Percentiles rank a stretch among this genome's conserved stretches.
These are phyloP conservation scores for Tulasnella sp. DNA, from an alignment of 768 basidiomycete genomes.

Conservation along the genomic window DNA sequence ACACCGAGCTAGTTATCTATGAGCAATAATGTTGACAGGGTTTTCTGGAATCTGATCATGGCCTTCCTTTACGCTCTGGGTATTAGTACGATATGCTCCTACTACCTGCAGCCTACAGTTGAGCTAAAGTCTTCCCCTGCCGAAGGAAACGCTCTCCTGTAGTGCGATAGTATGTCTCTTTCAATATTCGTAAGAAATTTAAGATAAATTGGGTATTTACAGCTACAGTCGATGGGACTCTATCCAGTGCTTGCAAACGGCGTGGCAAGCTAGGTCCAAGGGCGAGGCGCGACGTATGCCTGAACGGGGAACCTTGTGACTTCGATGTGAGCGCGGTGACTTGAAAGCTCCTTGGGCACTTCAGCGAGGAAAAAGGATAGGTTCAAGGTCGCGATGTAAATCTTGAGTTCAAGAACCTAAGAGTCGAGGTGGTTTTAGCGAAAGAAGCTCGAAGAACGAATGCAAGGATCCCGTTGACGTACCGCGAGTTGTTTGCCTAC, in stretches of 20 bases:
- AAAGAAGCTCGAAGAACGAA: neutral
- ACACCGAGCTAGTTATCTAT: too few relatives aligned
- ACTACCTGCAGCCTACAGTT: neutral
- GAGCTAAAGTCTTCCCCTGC: neutral
- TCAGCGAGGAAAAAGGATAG: slow-evolving; percentile 10
- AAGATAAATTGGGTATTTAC: too few relatives aligned
- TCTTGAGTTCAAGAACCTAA: neutral
- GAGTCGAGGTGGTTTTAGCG: neutral
- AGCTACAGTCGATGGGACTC: too few relatives aligned
- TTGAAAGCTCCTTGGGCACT: slow-evolving; percentile 16
- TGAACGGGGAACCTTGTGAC: neutral
- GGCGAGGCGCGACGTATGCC: neutral
- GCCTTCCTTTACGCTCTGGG: too few relatives aligned
- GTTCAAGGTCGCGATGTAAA: slow-evolving; percentile 11
- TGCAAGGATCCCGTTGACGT: neutral
- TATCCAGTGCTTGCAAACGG: too few relatives aligned
- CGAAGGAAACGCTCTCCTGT: too few relatives aligned
- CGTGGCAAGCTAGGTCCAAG: neutral
- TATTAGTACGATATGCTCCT: too few relatives aligned
- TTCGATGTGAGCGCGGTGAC: neutral
- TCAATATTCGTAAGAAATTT: too few relatives aligned
- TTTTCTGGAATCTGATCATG: too few relatives aligned
- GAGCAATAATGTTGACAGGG: too few relatives aligned
- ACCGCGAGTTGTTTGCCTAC: slow-evolving; percentile 15
- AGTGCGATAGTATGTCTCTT: too few relatives aligned